A percentile compares a stretch with the other conserved stretches of the same genome.
These are phyloP conservation scores for Graphilbum fragrans DNA, from an alignment of 2,329 filamentous ascomycete genomes.

Conservation along the genomic window DNA sequence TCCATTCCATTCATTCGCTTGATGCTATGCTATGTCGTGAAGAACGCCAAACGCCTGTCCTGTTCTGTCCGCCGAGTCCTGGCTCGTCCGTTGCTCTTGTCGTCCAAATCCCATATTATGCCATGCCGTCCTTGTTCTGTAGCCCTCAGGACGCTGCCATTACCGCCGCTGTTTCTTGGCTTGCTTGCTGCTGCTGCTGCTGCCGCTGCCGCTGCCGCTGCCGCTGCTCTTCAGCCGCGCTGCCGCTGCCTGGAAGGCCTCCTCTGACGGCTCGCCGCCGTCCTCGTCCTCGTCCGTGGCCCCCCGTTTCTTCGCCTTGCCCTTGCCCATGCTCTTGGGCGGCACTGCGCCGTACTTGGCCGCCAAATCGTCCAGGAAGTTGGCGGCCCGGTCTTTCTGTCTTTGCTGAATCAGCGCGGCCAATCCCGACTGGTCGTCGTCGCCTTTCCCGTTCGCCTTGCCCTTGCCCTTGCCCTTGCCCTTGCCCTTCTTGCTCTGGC, in stretches of 20 bases:
- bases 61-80: too few relatives aligned
- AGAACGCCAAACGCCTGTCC: too few relatives aligned
- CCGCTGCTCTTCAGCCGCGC: constrained; percentile 32
- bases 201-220: too few relatives aligned
- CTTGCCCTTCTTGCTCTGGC: background rate
- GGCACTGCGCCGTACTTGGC: constrained; percentile 54
- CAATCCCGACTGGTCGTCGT: constrained; percentile 8
- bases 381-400: constrained; percentile 48
- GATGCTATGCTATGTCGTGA: too few relatives aligned
- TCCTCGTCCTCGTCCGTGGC: constrained; percentile 45
- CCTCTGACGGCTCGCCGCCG: constrained; percentile 47
- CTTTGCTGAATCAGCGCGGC: constrained; percentile 58
- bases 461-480: background rate
- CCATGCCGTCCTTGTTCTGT: too few relatives aligned
- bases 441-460: constrained; percentile 7
- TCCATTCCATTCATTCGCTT: too few relatives aligned
- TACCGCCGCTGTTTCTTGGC: constrained; percentile 4
- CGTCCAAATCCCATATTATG: too few relatives aligned
- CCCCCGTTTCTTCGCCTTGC: constrained; percentile 21
- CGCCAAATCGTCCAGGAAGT: constrained; percentile 62
- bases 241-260: constrained; percentile 46
- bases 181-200: constrained; percentile 7
- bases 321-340: constrained; percentile 30
- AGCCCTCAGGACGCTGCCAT: too few relatives aligned
- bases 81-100: too few relatives aligned